Percentiles rank a stretch among this genome's conserved stretches.
phyloP scores from a whole-genome alignment of 768 basidiomycete genomes.

The Mrakia blollopis region DNA sequence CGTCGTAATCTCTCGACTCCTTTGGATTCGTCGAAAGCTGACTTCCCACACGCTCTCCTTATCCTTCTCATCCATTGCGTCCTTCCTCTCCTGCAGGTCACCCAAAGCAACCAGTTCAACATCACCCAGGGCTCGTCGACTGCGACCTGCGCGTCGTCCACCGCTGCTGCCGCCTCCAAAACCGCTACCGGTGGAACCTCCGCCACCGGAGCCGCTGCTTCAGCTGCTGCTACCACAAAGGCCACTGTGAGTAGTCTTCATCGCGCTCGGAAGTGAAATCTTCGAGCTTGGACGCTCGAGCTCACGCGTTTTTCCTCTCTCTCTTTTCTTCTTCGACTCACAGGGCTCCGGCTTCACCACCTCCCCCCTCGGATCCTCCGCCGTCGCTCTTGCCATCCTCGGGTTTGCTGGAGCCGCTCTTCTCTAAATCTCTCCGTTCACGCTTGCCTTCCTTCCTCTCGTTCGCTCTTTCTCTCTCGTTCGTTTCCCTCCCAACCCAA shows the following conservation, averaged over 20 bases:
- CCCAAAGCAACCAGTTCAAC: slow-evolving; percentile 16
- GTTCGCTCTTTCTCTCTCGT: not conserved
- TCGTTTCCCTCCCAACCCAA: not conserved
- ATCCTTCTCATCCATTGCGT: too few species aligned
- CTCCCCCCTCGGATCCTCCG: not conserved
- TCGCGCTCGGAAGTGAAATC: too few species aligned
- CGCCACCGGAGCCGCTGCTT: not conserved
- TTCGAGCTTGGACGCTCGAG: not conserved
- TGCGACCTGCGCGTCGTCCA: not conserved
- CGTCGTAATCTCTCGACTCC: not conserved
- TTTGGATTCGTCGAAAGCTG: not conserved
- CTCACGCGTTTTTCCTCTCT: not conserved
- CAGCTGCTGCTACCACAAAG: not conserved
- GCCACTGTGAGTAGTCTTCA: not conserved
- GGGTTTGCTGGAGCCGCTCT: not conserved
- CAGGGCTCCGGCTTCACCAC: not conserved
- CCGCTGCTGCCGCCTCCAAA: not conserved
- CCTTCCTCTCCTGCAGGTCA: not conserved
- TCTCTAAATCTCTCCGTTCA: not conserved
- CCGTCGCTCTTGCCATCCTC: not conserved
- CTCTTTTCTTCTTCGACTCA: not conserved
- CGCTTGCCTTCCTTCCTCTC: not conserved
- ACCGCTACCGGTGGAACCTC: not conserved
- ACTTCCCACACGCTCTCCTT: not conserved
- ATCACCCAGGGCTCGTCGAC: not conserved